A percentile compares a stretch with the other conserved stretches of the same genome.
Evolutionary conservation across 2,329 filamentous ascomycete genomes (phyloP).

Genomic region (Cordyceps tenuipes): DNA sequence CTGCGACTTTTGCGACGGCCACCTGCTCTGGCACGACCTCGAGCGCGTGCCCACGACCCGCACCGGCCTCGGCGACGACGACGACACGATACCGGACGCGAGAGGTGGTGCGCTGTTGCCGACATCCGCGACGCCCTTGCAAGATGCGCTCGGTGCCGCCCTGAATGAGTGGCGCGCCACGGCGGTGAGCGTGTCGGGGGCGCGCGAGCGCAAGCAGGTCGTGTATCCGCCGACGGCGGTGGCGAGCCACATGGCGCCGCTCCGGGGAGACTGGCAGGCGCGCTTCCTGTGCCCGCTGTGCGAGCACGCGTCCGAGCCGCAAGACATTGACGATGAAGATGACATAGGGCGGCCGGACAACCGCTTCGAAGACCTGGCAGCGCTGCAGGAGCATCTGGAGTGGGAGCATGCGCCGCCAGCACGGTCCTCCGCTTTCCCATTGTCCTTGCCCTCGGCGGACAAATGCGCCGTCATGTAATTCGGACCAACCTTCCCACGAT

Average conservation of each 20-base stretch:
- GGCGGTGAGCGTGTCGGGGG: conserved; percentile 29
- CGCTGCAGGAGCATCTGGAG: conserved; percentile 46
- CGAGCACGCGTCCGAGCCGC: conserved; percentile 37
- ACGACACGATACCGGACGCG: conserved; percentile 1
- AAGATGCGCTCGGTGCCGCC: conserved; percentile 19
- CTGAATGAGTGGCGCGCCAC: conserved; percentile 44
- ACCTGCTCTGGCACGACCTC: conserved; percentile 50
- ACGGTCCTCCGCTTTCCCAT: conserved; percentile 27
- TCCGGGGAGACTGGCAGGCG: conserved; percentile 42
- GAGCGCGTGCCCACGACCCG: conserved; percentile 42
- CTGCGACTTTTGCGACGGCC: conserved; percentile 55
- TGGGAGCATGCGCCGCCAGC: conserved; percentile 44
- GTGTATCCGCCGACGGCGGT: conserved; percentile 50
- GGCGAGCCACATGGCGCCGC: conserved; percentile 47
- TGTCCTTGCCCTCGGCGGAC: conserved; percentile 24
- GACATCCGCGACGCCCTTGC: conserved; percentile 12
- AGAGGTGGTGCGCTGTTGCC: conserved; percentile 20
- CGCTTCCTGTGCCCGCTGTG: conserved; percentile 47
- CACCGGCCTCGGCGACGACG: conserved; percentile 20
- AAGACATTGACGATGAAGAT: conserved; percentile 41
- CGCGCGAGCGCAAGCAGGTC: conserved; percentile 38
- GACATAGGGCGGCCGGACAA: conserved; percentile 40
- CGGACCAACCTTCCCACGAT: background rate
- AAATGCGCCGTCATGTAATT: conserved; percentile 41
- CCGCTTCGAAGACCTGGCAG: conserved; percentile 41